A percentile compares a stretch with the other conserved stretches of the same genome.
Conservation (phyloP, 2,329 filamentous ascomycete species). For the Cladosporium velox region DNA sequence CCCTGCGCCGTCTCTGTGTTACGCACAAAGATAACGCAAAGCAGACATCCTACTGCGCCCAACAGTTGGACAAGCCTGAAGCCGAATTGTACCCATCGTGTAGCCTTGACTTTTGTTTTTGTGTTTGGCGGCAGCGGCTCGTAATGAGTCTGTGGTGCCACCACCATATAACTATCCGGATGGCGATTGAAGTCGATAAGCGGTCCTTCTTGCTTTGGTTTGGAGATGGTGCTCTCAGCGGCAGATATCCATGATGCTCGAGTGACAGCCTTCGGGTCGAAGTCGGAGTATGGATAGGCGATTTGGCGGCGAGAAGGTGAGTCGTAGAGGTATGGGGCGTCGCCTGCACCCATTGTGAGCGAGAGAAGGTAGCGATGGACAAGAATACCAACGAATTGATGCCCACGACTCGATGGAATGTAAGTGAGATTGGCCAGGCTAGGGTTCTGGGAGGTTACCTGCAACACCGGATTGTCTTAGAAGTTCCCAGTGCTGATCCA, state of each 20-base stretch:
- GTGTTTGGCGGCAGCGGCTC: conserved; percentile 68
- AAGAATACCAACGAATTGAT: not conserved
- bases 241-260: conserved; percentile 65
- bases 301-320: conserved; percentile 54
- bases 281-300: conserved; percentile 58
- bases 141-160: conserved; percentile 61
- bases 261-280: conserved; percentile 85
- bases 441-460: conserved; percentile 2
- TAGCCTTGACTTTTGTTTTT: conserved; percentile 70
- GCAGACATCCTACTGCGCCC: conserved; percentile 69
- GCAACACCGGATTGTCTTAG: conserved; percentile 9
- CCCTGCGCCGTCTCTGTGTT: conserved; percentile 42
- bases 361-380: conserved; percentile 14
- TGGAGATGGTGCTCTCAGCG: conserved; percentile 54
- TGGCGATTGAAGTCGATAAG: conserved; percentile 81
- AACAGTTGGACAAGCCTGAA: conserved; percentile 68
- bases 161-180: conserved; percentile 72
- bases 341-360: conserved; percentile 28
- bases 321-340: conserved; percentile 74
- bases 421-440: conserved; percentile 4
- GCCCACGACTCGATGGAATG: conserved; percentile 1
- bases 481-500: not conserved
- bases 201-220: conserved; percentile 70
- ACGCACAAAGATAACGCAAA: conserved; percentile 75
- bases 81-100: conserved; percentile 67